These are phyloP conservation scores for Aristolochia californica DNA, from an alignment of 164 flowering plant genomes.

Conservation along the genomic window DNA sequence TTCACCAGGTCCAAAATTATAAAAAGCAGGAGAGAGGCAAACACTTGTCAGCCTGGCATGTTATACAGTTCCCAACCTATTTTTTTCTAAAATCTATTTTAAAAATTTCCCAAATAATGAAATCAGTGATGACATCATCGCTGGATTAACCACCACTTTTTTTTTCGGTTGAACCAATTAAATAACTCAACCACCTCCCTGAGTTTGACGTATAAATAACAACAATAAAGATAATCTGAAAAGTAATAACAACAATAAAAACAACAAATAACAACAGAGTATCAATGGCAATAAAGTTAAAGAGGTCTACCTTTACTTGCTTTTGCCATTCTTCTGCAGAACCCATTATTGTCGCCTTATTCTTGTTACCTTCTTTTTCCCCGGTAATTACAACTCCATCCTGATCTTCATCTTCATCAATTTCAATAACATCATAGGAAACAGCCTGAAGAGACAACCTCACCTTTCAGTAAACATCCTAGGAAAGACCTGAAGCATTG, in stretches of 20 bases:
- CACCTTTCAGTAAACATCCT: not conserved
- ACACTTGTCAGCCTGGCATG: no score
- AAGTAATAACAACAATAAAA: not conserved
- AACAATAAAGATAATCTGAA: not conserved
- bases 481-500: not conserved
- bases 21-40: no score
- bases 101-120: no score
- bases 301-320: conserved; percentile 1
- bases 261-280: not conserved
- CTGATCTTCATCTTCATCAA: conserved; percentile 13
- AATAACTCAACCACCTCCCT: no score
- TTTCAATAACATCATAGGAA: conserved; percentile 9
- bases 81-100: no score
- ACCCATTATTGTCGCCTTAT: conserved; percentile 1
- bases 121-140: no score
- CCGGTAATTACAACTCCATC: conserved; percentile 3
- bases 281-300: not conserved
- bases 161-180: no score
- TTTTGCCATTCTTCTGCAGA: not conserved
- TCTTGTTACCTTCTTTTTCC: conserved; percentile 3
- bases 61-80: no score
- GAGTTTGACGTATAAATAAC: no score
- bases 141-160: no score
- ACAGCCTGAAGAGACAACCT: conserved; percentile 9
- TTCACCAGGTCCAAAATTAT: no score